Base-by-base conservation (phyloP, 345 rosid genomes). In the Firmiana major region DNA sequence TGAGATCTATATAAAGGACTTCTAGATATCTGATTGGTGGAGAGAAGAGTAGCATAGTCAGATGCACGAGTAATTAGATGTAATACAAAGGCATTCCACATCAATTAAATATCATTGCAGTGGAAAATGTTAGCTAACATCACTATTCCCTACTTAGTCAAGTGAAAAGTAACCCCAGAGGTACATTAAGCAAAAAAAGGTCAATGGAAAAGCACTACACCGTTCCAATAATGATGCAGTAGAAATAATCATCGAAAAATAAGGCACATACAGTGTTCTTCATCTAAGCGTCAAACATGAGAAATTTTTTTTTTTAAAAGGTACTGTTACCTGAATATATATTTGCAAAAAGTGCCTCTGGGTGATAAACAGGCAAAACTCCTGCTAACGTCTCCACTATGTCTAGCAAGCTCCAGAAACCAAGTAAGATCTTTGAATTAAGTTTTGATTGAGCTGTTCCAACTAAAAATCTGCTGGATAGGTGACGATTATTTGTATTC, bases 301-400 rank as follows among this genome's bases (percentile, higher is more conserved):
- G 43, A 74, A n/a, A n/a, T n/a, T n/a, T n/a, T n/a, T n/a, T n/a
- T n/a, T n/a, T n/a, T n/a, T n/a, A n/a, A n/a, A n/a, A n/a, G n/a
- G 54, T 67, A 49, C 42, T 45, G 75, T 76, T 84, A 94, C 98
- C 98, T 90, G 94, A 90, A 85, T 76, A 86, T 81, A 94, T 85
- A 86, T 91, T 91, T 69, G 79, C 83, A 58, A 89, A 85, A 60
- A 94, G 95, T 64, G 88, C 93, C 82, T 86, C 84, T 21, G 97
- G 97, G 73, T 94, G 94, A 87, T 91, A 87, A 53, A 87, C 80
- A 49, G 95, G 97, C 80, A 94, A 76, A 78, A 86, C 75, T 73
- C 91, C 92, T 75, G 83, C 79, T 51, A 91, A 80, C 77, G 80
- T 85, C 77, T 90, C 92, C 46, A 86, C 88, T 75, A 88, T 72